Conservation (phyloP, 2,329 filamentous ascomycete species). For the Pseudogymnoascus sp. region DNA sequence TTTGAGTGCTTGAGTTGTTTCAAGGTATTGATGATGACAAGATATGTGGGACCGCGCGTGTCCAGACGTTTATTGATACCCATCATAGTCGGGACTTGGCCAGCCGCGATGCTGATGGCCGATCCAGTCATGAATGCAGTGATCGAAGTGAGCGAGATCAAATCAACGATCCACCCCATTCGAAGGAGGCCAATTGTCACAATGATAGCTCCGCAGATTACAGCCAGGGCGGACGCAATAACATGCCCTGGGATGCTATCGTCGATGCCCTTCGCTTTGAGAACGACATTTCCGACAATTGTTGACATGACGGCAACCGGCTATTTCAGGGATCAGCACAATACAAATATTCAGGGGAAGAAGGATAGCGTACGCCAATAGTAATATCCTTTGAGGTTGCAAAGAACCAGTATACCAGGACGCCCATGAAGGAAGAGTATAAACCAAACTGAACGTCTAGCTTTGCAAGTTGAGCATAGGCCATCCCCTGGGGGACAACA, state of each 20-base stretch:
- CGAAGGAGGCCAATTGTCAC: constrained; percentile 70
- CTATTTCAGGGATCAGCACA: constrained; percentile 32
- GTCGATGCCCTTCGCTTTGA: constrained; percentile 47
- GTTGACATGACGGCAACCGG: constrained; percentile 95
- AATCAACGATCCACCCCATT: constrained; percentile 82
- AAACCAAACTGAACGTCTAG: constrained; percentile 78
- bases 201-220: constrained; percentile 72
- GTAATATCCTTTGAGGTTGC: constrained; percentile 98
- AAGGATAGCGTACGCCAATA: constrained; percentile 61
- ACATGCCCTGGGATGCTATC: constrained; percentile 54
- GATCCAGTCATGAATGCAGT: constrained; percentile 97
- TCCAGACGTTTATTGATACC: constrained; percentile 55
- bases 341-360: background rate
- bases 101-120: constrained; percentile 76
- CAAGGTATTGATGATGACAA: constrained; percentile 74
- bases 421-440: constrained; percentile 94
- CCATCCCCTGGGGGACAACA: constrained; percentile 95
- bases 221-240: constrained; percentile 68
- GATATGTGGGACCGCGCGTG: constrained; percentile 70
- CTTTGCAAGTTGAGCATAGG: constrained; percentile 77
- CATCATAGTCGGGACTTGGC: constrained; percentile 75
- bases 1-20: constrained; percentile 59
- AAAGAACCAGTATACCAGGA: constrained; percentile 93
- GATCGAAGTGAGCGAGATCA: constrained; percentile 84
- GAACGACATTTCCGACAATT: constrained; percentile 74